Conservation (phyloP, 176 grass and related monocot genomes). For the Musa troglodytarum region DNA sequence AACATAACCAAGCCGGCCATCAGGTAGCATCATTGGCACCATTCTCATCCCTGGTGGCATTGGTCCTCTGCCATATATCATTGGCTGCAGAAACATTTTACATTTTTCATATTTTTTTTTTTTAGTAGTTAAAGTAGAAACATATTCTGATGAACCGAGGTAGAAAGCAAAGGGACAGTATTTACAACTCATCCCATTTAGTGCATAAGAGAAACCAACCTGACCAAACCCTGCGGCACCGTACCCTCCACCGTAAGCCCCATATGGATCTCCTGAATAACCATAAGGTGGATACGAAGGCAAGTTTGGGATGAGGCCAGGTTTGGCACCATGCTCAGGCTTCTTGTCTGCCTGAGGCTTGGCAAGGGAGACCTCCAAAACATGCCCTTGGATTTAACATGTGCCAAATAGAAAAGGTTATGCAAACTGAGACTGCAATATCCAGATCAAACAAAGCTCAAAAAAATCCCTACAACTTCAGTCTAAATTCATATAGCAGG, state of each 20-base stretch:
- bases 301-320: slow-evolving; percentile 44
- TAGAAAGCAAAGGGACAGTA: too few relatives aligned
- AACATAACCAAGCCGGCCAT: slow-evolving; percentile 91
- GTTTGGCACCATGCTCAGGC: slow-evolving; percentile 42
- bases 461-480: neutral
- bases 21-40: slow-evolving; percentile 95
- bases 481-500: neutral
- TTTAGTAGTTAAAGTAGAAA: neutral
- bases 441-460: neutral
- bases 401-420: neutral
- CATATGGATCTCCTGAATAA: slow-evolving; percentile 78
- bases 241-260: slow-evolving; percentile 54
- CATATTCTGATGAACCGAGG: neutral
- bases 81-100: slow-evolving; percentile 39
- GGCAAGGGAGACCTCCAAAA: slow-evolving; percentile 71
- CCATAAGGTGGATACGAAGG: slow-evolving; percentile 52
- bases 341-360: slow-evolving; percentile 92
- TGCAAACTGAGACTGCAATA: neutral
- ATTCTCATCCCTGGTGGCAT: slow-evolving; percentile 90
- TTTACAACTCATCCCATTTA: neutral
- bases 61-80: slow-evolving; percentile 97
- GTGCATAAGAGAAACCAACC: slow-evolving; percentile 26
- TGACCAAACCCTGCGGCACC: slow-evolving; percentile 62
- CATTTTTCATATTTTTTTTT: neutral
- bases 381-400: slow-evolving; percentile 48